Evolutionary conservation across 305 asterid genomes (phyloP).

Genomic region (Fraxinus dipetala): DNA sequence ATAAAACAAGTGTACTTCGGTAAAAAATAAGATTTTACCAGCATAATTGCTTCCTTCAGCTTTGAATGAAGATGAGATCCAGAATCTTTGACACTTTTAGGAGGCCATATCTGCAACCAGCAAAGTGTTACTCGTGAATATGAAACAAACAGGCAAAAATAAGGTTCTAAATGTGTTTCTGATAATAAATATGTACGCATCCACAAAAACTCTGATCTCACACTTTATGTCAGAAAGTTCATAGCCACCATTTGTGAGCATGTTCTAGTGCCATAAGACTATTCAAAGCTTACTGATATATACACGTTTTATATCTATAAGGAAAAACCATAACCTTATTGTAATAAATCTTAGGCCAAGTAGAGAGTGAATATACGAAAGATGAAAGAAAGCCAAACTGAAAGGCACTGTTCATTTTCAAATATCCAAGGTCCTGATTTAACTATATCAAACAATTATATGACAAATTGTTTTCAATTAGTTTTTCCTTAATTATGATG

Average conservation of each 20-base stretch:
- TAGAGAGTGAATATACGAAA: not conserved
- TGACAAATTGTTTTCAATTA: not conserved
- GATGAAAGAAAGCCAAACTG: not conserved
- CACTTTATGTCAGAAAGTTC: not conserved
- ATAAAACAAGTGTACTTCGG: not conserved
- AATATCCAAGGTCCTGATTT: not conserved
- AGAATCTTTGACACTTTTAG: slow-evolving; percentile 86
- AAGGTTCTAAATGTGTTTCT: slow-evolving; percentile 10
- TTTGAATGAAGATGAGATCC: slow-evolving; percentile 78
- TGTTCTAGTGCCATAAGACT: not conserved
- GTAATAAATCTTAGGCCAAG: not conserved
- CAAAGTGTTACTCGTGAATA: slow-evolving; percentile 16
- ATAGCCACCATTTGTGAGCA: not conserved
- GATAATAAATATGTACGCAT: slow-evolving; percentile 3
- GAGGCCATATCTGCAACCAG: slow-evolving; percentile 90
- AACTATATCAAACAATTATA: not conserved
- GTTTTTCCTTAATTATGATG: not conserved
- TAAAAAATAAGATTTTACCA: slow-evolving; percentile 42
- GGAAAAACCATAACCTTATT: not conserved
- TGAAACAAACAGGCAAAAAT: slow-evolving; percentile 15
- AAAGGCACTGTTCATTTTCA: not conserved
- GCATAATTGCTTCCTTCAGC: slow-evolving; percentile 82
- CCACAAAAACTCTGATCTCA: not conserved
- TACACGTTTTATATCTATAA: not conserved
- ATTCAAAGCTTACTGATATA: not conserved